Evolutionary conservation across 495 filamentous ascomycete species (phyloP).

Genomic region (Daldinia grandis): DNA sequence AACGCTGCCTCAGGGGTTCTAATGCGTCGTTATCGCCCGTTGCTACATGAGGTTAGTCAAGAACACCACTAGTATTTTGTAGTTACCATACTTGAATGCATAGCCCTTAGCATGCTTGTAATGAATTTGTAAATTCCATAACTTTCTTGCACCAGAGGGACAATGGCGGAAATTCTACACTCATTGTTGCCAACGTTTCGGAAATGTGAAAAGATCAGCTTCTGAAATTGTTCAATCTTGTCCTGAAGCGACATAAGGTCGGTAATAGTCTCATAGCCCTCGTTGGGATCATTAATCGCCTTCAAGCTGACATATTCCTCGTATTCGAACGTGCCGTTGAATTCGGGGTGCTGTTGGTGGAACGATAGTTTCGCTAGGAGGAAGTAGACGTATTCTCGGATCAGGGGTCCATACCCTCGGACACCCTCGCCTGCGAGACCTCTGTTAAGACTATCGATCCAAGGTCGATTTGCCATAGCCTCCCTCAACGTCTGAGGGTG

Average conservation of each 20-base stretch:
- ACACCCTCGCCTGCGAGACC: constrained; percentile 86
- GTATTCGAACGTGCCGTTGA: constrained; percentile 98
- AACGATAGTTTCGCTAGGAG: constrained; percentile 91
- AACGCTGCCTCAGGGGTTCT: constrained; percentile 83
- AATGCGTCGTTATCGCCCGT: constrained; percentile 97
- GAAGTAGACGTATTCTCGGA: constrained; percentile 95
- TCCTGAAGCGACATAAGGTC: constrained; percentile 97
- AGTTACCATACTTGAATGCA: constrained; percentile 85
- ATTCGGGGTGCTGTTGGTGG: constrained; percentile 95
- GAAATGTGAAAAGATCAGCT: constrained; percentile 97
- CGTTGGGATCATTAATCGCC: constrained; percentile 97
- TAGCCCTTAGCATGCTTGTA: constrained; percentile 92
- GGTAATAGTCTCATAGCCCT: constrained; percentile 97
- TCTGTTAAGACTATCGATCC: constrained; percentile 92
- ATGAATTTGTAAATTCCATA: constrained; percentile 98
- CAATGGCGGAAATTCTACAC: constrained; percentile 91
- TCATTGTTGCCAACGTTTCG: constrained; percentile 90
- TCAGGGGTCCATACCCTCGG: constrained; percentile 89
- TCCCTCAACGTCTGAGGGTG: constrained; percentile 88
- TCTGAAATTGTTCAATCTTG: constrained; percentile 97
- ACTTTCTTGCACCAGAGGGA: constrained; percentile 94
- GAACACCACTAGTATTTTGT: not conserved
- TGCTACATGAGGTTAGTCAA: constrained; percentile 58
- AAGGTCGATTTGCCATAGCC: constrained; percentile 85
- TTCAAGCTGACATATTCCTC: constrained; percentile 99